Evolutionary conservation across 495 filamentous ascomycete genomes (phyloP).

Genomic region (Aspergillus olivimuriae): DNA sequence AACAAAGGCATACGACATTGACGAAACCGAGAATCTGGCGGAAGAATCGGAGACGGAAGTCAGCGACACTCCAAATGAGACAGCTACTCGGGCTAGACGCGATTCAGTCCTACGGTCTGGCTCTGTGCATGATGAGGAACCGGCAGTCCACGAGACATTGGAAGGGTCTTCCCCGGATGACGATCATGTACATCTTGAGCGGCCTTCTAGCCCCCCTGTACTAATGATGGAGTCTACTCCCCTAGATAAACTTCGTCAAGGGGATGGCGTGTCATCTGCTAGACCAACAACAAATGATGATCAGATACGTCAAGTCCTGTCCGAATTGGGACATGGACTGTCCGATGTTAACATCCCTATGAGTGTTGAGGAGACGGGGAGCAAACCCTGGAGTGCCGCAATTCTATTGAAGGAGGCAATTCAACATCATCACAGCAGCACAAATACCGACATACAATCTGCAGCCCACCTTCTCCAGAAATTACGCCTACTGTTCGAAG

Average conservation of each 20-base stretch:
- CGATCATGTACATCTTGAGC: slow-evolving; percentile 29
- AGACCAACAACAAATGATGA: background rate
- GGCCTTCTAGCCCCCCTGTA: slow-evolving; percentile 36
- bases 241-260: slow-evolving; percentile 11
- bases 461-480: slow-evolving; percentile 43
- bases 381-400: slow-evolving; percentile 45
- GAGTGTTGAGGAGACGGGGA: slow-evolving; percentile 21
- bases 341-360: slow-evolving; percentile 27
- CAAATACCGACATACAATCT: slow-evolving; percentile 39
- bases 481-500: slow-evolving; percentile 34
- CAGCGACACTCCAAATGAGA: slow-evolving; percentile 11
- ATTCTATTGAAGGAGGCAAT: slow-evolving; percentile 39
- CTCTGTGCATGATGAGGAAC: slow-evolving; percentile 14
- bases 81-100: slow-evolving; percentile 6
- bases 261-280: slow-evolving; percentile 3
- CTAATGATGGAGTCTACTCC: slow-evolving; percentile 34
- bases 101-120: slow-evolving; percentile 20
- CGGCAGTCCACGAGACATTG: slow-evolving; percentile 15
- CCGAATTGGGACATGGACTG: slow-evolving; percentile 17
- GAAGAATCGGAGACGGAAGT: slow-evolving; percentile 6
- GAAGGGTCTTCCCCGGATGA: slow-evolving; percentile 18
- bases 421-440: slow-evolving; percentile 36
- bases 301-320: slow-evolving; percentile 8
- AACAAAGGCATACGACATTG: slow-evolving; percentile 16
- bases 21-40: too few species aligned